Evolutionary conservation across 495 filamentous ascomycete species (phyloP).

Genomic region (Aspergillus ostianus): DNA sequence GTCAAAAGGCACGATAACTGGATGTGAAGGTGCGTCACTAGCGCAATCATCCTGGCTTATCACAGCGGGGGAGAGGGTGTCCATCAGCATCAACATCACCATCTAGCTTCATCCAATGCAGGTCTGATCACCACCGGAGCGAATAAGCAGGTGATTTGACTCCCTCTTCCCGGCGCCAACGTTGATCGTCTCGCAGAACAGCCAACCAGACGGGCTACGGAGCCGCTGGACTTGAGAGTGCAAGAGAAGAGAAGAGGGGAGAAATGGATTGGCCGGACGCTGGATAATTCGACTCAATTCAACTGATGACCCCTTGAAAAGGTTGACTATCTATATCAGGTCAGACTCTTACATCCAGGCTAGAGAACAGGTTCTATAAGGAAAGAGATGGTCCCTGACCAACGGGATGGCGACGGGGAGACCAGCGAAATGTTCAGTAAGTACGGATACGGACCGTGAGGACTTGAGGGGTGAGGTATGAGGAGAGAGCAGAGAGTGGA

Average conservation of each 20-base stretch:
- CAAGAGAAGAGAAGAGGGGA: neutral
- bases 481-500: too few relatives aligned
- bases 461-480: too few relatives aligned
- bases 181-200: slow-evolving; percentile 26
- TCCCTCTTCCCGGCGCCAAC: slow-evolving; percentile 33
- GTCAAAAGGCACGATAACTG: slow-evolving; percentile 24
- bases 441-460: too few relatives aligned
- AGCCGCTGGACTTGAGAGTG: slow-evolving; percentile 26
- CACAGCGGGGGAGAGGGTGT: slow-evolving; percentile 31
- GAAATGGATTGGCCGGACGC: too few relatives aligned
- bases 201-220: slow-evolving; percentile 35
- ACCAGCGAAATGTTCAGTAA: too few relatives aligned
- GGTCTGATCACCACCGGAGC: slow-evolving; percentile 30
- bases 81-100: slow-evolving; percentile 10
- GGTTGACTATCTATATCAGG: too few relatives aligned
- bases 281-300: too few relatives aligned
- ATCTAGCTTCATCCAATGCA: slow-evolving; percentile 29
- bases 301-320: too few relatives aligned
- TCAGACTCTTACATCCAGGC: too few relatives aligned
- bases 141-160: slow-evolving; percentile 16
- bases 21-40: slow-evolving; percentile 16
- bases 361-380: too few relatives aligned
- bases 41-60: slow-evolving; percentile 37
- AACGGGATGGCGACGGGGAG: too few relatives aligned
- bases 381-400: too few relatives aligned